Conservation (phyloP, 1,284 basidiomycete genomes). For the Pisolithus thermaeus region DNA sequence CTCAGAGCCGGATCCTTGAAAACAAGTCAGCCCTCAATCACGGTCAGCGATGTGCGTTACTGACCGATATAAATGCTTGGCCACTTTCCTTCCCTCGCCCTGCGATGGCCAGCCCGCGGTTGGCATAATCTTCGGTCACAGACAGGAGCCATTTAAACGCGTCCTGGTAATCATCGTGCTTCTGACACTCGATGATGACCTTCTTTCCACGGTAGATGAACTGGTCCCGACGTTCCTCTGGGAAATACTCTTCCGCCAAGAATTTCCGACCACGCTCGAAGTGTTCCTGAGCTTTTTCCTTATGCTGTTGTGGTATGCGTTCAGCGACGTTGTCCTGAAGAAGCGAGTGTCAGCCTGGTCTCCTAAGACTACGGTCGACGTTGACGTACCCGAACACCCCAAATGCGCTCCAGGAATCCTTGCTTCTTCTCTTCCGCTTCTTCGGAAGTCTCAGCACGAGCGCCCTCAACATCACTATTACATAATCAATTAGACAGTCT, state of each 20-base stretch:
- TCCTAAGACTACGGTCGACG: background rate
- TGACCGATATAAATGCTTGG: constrained; percentile 23
- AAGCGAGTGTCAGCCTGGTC: background rate
- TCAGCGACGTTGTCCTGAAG: constrained; percentile 23
- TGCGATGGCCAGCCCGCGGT: constrained; percentile 51
- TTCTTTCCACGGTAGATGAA: constrained; percentile 58
- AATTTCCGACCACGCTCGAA: constrained; percentile 39
- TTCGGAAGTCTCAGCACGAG: constrained; percentile 21
- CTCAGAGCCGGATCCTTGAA: constrained; percentile 51
- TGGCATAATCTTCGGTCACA: constrained; percentile 71
- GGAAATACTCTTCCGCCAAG: constrained; percentile 53
- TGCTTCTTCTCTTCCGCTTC: constrained; percentile 47
- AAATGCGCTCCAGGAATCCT: constrained; percentile 44
- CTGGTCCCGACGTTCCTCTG: constrained; percentile 55
- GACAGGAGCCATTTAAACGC: constrained; percentile 74
- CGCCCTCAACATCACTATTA: constrained; percentile 1
- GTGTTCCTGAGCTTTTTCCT: constrained; percentile 33
- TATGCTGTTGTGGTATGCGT: constrained; percentile 36
- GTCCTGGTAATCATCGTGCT: constrained; percentile 86
- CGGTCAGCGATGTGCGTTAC: background rate
- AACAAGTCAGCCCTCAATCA: constrained; percentile 3
- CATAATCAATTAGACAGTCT: background rate
- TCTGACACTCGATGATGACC: constrained; percentile 84
- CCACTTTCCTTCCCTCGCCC: constrained; percentile 36
- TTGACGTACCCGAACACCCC: constrained; percentile 30